Percentiles rank a stretch among this genome's conserved stretches.
Conservation (phyloP, 176 grass and related monocot species). For the Oryza officinalis region DNA sequence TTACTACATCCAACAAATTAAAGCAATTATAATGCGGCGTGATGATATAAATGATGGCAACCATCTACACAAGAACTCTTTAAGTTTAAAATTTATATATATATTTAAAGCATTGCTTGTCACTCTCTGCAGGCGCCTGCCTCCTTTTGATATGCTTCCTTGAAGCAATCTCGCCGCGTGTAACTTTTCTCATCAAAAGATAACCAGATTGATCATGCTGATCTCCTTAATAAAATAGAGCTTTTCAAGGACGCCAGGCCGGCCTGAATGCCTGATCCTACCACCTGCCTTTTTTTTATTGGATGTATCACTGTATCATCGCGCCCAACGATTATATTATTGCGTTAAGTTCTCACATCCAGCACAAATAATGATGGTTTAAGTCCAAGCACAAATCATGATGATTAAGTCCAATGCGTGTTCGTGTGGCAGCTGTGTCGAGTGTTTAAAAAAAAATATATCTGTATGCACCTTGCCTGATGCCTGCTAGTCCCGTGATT, state of each 20-base stretch:
- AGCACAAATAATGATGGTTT: too few relatives aligned
- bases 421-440: too few relatives aligned
- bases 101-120: background rate
- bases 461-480: background rate
- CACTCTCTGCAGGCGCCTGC: background rate
- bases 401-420: too few relatives aligned
- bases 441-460: background rate
- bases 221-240: background rate
- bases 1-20: background rate
- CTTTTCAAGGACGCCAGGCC: background rate
- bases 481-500: background rate
- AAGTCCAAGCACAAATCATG: too few relatives aligned
- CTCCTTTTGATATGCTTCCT: background rate
- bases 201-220: background rate
- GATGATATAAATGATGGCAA: conserved; percentile 14
- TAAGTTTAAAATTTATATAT: background rate
- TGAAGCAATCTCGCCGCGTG: background rate
- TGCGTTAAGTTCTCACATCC: too few relatives aligned
- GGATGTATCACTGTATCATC: too few relatives aligned
- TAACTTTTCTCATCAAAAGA: background rate
- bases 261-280: too few relatives aligned
- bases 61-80: conserved; percentile 13
- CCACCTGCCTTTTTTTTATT: too few relatives aligned
- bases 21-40: background rate
- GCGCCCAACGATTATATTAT: too few relatives aligned